A percentile compares a stretch with the other conserved stretches of the same genome.
phyloP scores from a whole-genome alignment of 2,329 filamentous ascomycete genomes.

The Penicillium olsonii region DNA sequence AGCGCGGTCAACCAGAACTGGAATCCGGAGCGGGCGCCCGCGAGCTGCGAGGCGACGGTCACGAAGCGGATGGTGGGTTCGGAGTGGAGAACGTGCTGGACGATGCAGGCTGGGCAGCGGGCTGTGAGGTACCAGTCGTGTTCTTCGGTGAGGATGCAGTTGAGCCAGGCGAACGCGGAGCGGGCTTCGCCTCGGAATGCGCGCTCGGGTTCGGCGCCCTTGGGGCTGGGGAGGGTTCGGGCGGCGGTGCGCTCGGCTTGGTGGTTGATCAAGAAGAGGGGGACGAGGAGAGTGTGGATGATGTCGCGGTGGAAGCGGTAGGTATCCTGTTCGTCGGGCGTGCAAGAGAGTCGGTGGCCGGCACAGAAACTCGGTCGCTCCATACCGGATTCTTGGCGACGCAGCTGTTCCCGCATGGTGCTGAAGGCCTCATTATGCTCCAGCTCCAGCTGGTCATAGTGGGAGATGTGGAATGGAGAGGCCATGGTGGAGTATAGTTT shows the following conservation, averaged over 20 bases:
- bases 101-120: conserved; percentile 55
- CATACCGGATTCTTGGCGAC: conserved; percentile 38
- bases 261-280: conserved; percentile 58
- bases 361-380: conserved; percentile 41
- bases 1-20: conserved; percentile 43
- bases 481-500: no score
- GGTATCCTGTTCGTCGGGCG: conserved; percentile 32
- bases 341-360: conserved; percentile 35
- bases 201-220: conserved; percentile 56
- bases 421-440: conserved; percentile 39
- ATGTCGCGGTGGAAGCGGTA: conserved; percentile 59
- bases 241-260: conserved; percentile 57
- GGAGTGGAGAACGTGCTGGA: conserved; percentile 45
- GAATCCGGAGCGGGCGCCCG: conserved; percentile 38
- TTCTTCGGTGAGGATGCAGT: conserved; percentile 59
- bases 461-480: conserved; percentile 39
- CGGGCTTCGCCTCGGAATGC: conserved; percentile 60
- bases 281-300: conserved; percentile 59
- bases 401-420: conserved; percentile 35
- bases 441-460: conserved; percentile 31
- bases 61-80: conserved; percentile 48
- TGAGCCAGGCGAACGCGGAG: conserved; percentile 60
- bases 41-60: conserved; percentile 44
- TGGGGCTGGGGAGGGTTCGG: conserved; percentile 49
- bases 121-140: conserved; percentile 59